These are phyloP conservation scores for Piromyces sp. DNA, from an alignment of 192 early-diverging fungal genomes.

Conservation along the genomic window DNA sequence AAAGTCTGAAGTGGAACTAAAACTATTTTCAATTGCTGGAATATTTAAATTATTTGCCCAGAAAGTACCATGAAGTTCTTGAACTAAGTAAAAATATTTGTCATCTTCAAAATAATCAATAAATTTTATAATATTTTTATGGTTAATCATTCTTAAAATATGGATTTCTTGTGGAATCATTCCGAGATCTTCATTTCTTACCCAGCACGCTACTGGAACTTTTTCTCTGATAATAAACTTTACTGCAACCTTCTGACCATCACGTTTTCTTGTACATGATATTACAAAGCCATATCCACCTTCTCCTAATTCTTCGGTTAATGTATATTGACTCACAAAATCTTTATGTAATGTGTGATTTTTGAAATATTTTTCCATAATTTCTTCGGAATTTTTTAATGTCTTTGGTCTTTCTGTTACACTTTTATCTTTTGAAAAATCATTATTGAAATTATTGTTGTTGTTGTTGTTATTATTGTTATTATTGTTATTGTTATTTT, in stretches of 20 bases:
- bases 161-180: slow-evolving; percentile 36
- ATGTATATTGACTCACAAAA: slow-evolving; percentile 7
- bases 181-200: slow-evolving; percentile 19
- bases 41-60: slow-evolving; percentile 8
- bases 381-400: not conserved
- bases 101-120: slow-evolving; percentile 17
- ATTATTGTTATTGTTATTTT: not conserved
- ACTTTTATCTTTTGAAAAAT: not conserved
- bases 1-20: not conserved
- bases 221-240: slow-evolving; percentile 46
- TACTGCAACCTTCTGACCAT: slow-evolving; percentile 43
- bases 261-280: slow-evolving; percentile 22
- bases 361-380: not conserved
- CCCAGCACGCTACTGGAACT: slow-evolving; percentile 24
- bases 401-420: not conserved
- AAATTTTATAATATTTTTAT: slow-evolving; percentile 47
- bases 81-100: slow-evolving; percentile 30
- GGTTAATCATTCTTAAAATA: slow-evolving; percentile 24
- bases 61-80: slow-evolving; percentile 36
- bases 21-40: not conserved
- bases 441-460: not conserved
- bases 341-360: not conserved
- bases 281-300: slow-evolving; percentile 61
- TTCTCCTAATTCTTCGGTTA: slow-evolving; percentile 37
- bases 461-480: not conserved